These are phyloP conservation scores for Cyanidiococcus yangmingshanensis DNA, from an alignment of 23 red algal species.

Conservation along the genomic window DNA sequence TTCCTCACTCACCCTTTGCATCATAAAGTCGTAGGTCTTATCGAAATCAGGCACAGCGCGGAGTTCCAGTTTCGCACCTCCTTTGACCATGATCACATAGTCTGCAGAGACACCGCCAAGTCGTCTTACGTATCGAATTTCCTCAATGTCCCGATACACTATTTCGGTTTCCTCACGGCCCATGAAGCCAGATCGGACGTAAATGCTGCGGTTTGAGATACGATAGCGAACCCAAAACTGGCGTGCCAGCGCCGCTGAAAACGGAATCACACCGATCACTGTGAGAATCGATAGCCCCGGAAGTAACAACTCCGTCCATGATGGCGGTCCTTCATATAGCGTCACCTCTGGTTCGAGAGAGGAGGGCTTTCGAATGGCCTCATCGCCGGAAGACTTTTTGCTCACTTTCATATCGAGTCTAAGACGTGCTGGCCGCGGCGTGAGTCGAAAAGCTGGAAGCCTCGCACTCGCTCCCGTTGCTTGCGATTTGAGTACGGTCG, in stretches of 20 bases:
- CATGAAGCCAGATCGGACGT: conserved; percentile 61
- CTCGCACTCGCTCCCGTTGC: not conserved
- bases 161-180: conserved; percentile 78
- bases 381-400: not conserved
- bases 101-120: conserved; percentile 60
- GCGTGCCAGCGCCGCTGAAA: conserved; percentile 53
- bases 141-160: conserved; percentile 74
- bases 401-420: not conserved
- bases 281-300: conserved; percentile 80
- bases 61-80: conserved; percentile 77
- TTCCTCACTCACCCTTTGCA: conserved; percentile 51
- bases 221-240: conserved; percentile 92
- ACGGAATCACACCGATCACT: conserved; percentile 93
- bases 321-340: conserved; percentile 60
- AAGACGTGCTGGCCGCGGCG: not conserved
- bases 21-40: conserved; percentile 44
- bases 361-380: not conserved
- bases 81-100: conserved; percentile 67
- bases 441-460: not conserved
- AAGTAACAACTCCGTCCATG: conserved; percentile 68
- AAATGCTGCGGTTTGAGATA: conserved; percentile 64
- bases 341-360: conserved; percentile 62
- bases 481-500: too few relatives aligned
- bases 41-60: conserved; percentile 50
- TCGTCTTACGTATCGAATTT: conserved; percentile 67